Conservation (phyloP, 2,329 filamentous ascomycete genomes). For the Diaporthe citri region DNA sequence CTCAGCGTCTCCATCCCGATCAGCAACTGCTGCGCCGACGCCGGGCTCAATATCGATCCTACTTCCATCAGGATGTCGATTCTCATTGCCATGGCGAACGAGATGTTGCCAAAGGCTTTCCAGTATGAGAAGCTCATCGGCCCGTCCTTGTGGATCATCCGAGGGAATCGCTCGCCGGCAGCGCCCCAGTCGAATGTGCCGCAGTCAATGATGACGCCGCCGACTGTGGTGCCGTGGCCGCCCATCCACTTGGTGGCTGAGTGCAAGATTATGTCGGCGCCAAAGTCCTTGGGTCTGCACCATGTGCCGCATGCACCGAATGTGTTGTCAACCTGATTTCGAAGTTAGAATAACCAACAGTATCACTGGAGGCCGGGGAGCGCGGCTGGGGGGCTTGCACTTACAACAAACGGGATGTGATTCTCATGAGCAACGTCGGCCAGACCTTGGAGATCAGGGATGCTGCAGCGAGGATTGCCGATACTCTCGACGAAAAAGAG, state of each 20-base stretch:
- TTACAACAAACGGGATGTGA: slow-evolving; percentile 73
- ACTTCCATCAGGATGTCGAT: slow-evolving; percentile 93
- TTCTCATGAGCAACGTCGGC: slow-evolving; percentile 80
- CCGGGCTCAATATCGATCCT: slow-evolving; percentile 86
- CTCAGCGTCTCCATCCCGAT: slow-evolving; percentile 92
- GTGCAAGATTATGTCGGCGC: slow-evolving; percentile 94
- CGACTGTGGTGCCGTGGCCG: slow-evolving; percentile 93
- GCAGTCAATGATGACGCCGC: slow-evolving; percentile 85
- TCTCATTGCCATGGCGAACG: slow-evolving; percentile 86
- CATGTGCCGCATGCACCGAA: slow-evolving; percentile 95
- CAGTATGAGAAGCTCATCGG: slow-evolving; percentile 96
- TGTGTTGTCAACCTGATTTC: slow-evolving; percentile 79
- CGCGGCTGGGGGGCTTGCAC: neutral
- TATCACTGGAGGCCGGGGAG: too few relatives aligned
- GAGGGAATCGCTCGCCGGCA: slow-evolving; percentile 86
- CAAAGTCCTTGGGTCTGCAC: slow-evolving; percentile 86
- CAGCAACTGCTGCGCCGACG: slow-evolving; percentile 91
- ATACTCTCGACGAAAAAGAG: slow-evolving; percentile 93
- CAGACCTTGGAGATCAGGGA: slow-evolving; percentile 91
- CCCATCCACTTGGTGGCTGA: slow-evolving; percentile 98
- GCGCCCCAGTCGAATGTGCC: slow-evolving; percentile 96
- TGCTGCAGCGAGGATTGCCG: slow-evolving; percentile 93
- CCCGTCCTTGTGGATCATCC: slow-evolving; percentile 90
- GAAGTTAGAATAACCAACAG: neutral
- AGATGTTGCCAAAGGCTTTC: slow-evolving; percentile 87